Conservation (phyloP, 192 early-diverging fungal species). For the Coemansia sp. region DNA sequence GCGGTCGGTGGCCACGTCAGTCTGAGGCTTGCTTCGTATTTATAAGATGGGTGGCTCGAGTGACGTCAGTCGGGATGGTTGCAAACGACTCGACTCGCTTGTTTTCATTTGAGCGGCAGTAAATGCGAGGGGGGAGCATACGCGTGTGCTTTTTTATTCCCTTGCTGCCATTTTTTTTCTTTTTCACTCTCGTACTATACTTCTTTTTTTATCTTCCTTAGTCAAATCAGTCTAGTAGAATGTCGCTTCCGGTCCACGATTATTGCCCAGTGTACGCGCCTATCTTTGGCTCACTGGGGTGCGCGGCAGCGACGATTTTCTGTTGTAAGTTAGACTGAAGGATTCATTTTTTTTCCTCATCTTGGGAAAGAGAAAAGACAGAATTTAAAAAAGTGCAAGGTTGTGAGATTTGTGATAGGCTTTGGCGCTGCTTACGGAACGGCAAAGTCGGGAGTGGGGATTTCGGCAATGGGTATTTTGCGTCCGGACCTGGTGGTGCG, state of each 20-base stretch:
- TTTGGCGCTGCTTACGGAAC: conserved; percentile 92
- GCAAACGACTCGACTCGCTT: no score
- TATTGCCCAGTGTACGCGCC: conserved; percentile 89
- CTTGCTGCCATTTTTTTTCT: background rate
- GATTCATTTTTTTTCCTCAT: background rate
- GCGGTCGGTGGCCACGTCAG: conserved; percentile 9
- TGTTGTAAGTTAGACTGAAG: conserved; percentile 58
- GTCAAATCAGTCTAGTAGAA: conserved; percentile 1
- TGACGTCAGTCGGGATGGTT: no score
- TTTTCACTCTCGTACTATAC: background rate
- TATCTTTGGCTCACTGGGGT: conserved; percentile 93
- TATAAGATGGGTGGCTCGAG: no score
- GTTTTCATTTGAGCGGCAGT: no score
- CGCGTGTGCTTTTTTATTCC: no score
- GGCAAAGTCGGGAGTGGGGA: conserved; percentile 85
- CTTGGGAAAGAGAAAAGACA: background rate
- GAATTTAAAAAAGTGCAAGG: background rate
- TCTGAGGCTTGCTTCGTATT: no score
- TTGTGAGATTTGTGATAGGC: conserved; percentile 50
- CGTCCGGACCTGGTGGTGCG: conserved; percentile 87
- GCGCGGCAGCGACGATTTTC: conserved; percentile 87
- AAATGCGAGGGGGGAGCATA: no score
- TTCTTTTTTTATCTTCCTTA: background rate
- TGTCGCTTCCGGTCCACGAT: conserved; percentile 47
- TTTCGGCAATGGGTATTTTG: conserved; percentile 80